A percentile compares a stretch with the other conserved stretches of the same genome.
phyloP scores from a whole-genome alignment of 371 early-diverging fungal species.

The Umbelopsis sp. region DNA sequence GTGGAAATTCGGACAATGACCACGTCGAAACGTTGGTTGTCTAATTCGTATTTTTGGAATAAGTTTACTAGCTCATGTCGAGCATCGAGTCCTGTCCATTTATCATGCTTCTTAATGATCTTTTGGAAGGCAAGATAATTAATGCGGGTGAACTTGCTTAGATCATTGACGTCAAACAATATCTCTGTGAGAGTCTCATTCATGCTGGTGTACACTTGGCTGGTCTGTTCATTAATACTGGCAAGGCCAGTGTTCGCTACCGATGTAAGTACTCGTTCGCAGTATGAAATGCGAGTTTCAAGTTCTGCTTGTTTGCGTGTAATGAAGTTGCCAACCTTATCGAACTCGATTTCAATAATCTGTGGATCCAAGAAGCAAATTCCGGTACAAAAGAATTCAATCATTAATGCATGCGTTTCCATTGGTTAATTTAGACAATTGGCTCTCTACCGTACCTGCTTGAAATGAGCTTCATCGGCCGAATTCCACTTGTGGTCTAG shows the following conservation, averaged over 20 bases:
- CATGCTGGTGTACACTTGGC: conserved; percentile 54
- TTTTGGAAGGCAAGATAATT: conserved; percentile 96
- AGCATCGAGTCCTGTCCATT: conserved; percentile 34
- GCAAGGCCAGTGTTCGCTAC: conserved; percentile 54
- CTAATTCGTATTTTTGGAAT: conserved; percentile 36
- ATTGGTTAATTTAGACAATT: too few relatives aligned
- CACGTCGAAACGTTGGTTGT: conserved; percentile 71
- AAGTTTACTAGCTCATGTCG: conserved; percentile 35
- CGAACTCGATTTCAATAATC: conserved; percentile 77
- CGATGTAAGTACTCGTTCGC: conserved; percentile 72
- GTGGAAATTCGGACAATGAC: conserved; percentile 86
- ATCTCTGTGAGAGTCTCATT: conserved; percentile 80
- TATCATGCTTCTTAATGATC: conserved; percentile 93
- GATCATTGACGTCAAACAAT: conserved; percentile 84
- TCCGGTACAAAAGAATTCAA: too few relatives aligned
- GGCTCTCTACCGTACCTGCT: conserved; percentile 32
- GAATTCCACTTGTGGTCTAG: conserved; percentile 55
- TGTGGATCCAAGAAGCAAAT: conserved; percentile 21
- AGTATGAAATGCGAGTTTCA: conserved; percentile 78
- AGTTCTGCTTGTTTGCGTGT: conserved; percentile 82
- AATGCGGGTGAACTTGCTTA: conserved; percentile 91
- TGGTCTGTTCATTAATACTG: conserved; percentile 43
- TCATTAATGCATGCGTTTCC: too few relatives aligned
- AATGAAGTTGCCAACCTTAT: conserved; percentile 86
- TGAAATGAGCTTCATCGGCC: conserved; percentile 81